Base-by-base conservation (phyloP, 306 rosid genomes). In the Prosopis cineraria region DNA sequence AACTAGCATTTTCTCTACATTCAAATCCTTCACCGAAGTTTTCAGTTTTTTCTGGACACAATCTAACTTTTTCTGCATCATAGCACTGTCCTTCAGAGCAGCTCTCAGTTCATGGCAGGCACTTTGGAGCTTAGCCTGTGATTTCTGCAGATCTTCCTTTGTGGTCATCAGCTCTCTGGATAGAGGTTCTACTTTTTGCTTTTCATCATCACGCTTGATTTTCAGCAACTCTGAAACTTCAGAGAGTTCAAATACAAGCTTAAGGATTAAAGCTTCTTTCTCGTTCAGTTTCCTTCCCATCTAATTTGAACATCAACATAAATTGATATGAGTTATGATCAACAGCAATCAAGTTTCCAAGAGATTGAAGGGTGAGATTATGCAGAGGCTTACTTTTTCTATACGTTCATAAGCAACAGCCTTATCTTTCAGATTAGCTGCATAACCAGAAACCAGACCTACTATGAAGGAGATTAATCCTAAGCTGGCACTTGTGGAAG, bases 31-130 rank as follows among this genome's bases (percentile, higher is more conserved):
- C 7, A 85, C 79, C 48, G 85, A 72, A 47, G 73, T 85, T 78
- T 90, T 94, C 5, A 90, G 91, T 69, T 72, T 87, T 81, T 87
- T 88, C 82, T 80, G 85, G 44, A 84, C 77, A 41, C 75, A 92
- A 69, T 40, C 65, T 79, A 92, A 74, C 81, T 94, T 92, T 43
- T 71, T 76, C 81, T 89, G 91, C 48, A 94, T 90, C 76, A 76
- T 74, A 81, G 80, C 82, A 4, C 78, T 73, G 31, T 76, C 82
- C 87, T 90, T 93, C 36, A 68, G 77, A 10, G 76, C 72, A 63
- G 82, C 29, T 4, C 72, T 58, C 69, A 90, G 74, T 40, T 90
- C 94, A 19, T 45, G 17, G 60, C 91, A 85, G 47, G 60, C 41
- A 29, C 8, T 48, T 55, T 89, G 89, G 64, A 92, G 85, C 80